Evolutionary conservation across 306 rosid genomes (phyloP).

Genomic region (Echinosophora koreensis): DNA sequence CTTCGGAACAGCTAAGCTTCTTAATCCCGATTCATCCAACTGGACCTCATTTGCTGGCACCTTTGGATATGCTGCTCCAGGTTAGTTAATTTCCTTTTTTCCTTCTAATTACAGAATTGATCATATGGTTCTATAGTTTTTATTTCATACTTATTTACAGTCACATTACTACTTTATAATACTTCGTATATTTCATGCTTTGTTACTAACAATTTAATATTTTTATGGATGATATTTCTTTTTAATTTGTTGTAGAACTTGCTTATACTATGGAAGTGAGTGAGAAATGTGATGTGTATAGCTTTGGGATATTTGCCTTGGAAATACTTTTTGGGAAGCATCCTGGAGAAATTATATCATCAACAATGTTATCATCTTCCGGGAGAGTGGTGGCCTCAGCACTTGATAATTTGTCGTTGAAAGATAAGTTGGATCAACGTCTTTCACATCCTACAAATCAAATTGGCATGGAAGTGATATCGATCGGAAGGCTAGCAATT

Average conservation of each 20-base stretch:
- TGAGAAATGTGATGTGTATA: background rate
- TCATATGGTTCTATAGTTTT: background rate
- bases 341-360: background rate
- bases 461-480: background rate
- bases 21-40: slow-evolving; percentile 32
- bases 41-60: slow-evolving; percentile 40
- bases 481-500: background rate
- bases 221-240: background rate
- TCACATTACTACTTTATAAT: background rate
- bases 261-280: too few species aligned
- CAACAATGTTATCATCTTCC: background rate
- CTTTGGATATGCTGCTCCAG: slow-evolving; percentile 44
- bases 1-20: slow-evolving; percentile 35
- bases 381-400: background rate
- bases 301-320: slow-evolving; percentile 37
- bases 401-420: background rate
- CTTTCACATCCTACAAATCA: background rate
- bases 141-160: background rate
- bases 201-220: background rate
- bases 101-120: background rate
- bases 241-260: background rate
- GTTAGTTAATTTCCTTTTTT: slow-evolving; percentile 8
- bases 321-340: slow-evolving; percentile 42
- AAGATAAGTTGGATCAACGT: slow-evolving; percentile 21
- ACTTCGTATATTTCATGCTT: background rate